Conservation (phyloP, 176 grass and related monocot genomes). For the Canna indica region DNA sequence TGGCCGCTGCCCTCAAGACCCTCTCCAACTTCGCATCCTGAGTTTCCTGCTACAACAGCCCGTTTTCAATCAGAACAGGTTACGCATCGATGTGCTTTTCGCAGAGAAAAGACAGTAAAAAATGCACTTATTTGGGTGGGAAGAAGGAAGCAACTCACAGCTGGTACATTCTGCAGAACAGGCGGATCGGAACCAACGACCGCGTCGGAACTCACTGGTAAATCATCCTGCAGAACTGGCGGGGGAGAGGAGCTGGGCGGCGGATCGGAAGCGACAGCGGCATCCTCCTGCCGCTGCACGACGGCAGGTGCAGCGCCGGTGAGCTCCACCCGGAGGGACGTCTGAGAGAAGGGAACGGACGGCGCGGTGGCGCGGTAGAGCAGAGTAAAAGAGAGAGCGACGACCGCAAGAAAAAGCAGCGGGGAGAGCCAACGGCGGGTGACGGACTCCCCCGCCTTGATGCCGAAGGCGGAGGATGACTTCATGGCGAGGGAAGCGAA, state of each 20-base stretch:
- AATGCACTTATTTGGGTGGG: too few species aligned
- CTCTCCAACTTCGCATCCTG: constrained; percentile 8
- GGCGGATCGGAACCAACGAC: background rate
- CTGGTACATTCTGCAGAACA: background rate
- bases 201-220: background rate
- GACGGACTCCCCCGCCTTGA: constrained; percentile 1
- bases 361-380: background rate
- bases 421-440: background rate
- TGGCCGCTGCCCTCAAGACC: constrained; percentile 58
- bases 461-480: background rate
- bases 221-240: background rate
- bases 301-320: background rate
- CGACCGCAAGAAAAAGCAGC: background rate
- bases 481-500: background rate
- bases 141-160: background rate
- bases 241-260: background rate
- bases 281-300: background rate
- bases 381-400: background rate
- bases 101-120: too few species aligned
- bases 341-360: background rate
- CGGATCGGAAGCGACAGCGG: background rate
- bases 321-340: background rate
- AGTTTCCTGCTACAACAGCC: background rate
- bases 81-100: background rate
- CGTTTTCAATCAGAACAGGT: background rate